Base-by-base conservation (phyloP, 768 basidiomycete genomes). In the Psilocybe cubensis region DNA sequence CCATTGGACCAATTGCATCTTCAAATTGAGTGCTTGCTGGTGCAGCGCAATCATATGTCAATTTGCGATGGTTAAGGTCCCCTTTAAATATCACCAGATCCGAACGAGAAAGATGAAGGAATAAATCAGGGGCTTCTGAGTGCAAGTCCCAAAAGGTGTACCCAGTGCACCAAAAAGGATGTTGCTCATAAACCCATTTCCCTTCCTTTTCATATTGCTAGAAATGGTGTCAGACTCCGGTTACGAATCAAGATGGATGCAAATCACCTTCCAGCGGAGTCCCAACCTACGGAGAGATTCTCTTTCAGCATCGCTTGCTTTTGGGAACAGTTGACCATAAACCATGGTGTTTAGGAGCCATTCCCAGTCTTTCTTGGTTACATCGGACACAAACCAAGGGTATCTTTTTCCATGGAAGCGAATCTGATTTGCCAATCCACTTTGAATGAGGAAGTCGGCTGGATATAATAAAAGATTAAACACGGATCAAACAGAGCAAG, bases 1-100 rank as follows among this genome's bases (percentile, higher is more conserved):
- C 93, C 86, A 98, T 91, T 0, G 95, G 89, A 0, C 96, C 96
- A 62, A 97, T 96, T 5, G 95, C 92, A 28, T 90, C 72, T 51
- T 92, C 88, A 72, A 98, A 98, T 1, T 93, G 89, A 7, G 93
- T 96, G 58, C 89, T 86, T 8, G 89, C 85, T 1, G 92, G 91
- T 0, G 91, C 91, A 28, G 90, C 90, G 64, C 92, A 93, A 65
- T 94, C 91, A 59, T 92, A 93, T 1, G 90, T 92, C 62, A 92
- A 72, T 74, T 95, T 94, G 69, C 94, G 89, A 74, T 96, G 94
- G 73, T 96, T 96, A 20, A 96, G 76, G 68, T 95, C 93, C 11
- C 96, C 96, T 76, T 98, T 98, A 84, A 97, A 97, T 69, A 84
- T 81, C 66, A 97, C 96, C 43, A 98, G 84, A 68, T 97, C 91